Percentiles rank a stretch among this genome's conserved stretches.
phyloP scores from a whole-genome alignment of 2,329 filamentous ascomycete species.

The Pseudogymnoascus sp. region DNA sequence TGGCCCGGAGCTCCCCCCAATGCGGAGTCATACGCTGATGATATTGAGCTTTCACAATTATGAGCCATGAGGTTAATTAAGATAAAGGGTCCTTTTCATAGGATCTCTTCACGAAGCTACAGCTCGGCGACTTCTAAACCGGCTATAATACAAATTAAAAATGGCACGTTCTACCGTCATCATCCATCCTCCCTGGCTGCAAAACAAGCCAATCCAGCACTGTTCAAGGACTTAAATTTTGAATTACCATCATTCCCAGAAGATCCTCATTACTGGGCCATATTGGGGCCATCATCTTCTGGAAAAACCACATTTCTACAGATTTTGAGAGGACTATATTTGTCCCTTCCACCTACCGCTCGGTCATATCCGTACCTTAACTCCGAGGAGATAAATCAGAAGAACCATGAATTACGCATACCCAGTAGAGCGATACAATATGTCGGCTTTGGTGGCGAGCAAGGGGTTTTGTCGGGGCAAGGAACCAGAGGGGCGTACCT shows the following conservation, averaged over 20 bases:
- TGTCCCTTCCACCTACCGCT: slow-evolving; percentile 69
- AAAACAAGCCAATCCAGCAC: slow-evolving; percentile 51
- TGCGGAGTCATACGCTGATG: slow-evolving; percentile 16
- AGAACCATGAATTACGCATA: slow-evolving; percentile 46
- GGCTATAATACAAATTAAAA: slow-evolving; percentile 64
- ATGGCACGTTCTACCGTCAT: slow-evolving; percentile 77
- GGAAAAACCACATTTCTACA: slow-evolving; percentile 81
- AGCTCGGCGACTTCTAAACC: slow-evolving; percentile 27
- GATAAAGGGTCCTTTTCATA: background rate
- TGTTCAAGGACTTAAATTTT: slow-evolving; percentile 69
- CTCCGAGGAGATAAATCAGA: slow-evolving; percentile 42
- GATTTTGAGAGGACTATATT: slow-evolving; percentile 66
- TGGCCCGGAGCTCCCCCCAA: slow-evolving; percentile 21
- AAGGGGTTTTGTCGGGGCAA: slow-evolving; percentile 48
- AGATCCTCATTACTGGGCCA: slow-evolving; percentile 64
- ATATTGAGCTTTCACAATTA: background rate
- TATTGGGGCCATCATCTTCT: slow-evolving; percentile 72
- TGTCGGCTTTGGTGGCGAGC: slow-evolving; percentile 81
- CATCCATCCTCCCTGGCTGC: slow-evolving; percentile 54
- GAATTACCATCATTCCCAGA: slow-evolving; percentile 54
- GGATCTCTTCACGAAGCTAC: background rate
- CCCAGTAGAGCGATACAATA: slow-evolving; percentile 71
- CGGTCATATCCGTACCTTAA: slow-evolving; percentile 75
- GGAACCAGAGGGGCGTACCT: slow-evolving; percentile 70
- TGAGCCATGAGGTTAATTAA: slow-evolving; percentile 11